Evolutionary conservation across 768 basidiomycete species (phyloP).

Genomic region (Crepidotus variabilis): DNA sequence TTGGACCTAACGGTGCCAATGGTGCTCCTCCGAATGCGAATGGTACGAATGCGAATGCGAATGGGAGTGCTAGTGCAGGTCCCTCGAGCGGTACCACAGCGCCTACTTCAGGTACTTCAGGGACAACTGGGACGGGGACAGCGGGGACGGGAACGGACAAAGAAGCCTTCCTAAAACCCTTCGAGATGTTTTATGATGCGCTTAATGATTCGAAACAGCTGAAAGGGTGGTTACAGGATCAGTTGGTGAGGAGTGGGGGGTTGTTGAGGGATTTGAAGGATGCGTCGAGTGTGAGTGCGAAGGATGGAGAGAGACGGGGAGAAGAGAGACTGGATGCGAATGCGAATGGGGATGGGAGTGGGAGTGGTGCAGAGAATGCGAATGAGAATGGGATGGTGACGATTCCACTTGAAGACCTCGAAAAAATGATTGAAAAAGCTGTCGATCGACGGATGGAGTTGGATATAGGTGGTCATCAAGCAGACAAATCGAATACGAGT

Average conservation of each 20-base stretch:
- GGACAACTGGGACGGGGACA: no score
- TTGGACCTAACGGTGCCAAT: no score
- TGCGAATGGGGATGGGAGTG: no score
- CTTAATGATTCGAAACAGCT: slow-evolving; percentile 77
- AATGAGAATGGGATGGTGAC: background rate
- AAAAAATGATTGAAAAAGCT: slow-evolving; percentile 52
- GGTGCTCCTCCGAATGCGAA: no score
- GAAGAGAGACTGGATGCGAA: background rate
- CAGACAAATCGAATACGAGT: slow-evolving; percentile 7
- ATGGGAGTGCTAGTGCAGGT: background rate
- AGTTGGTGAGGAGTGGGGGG: slow-evolving; percentile 57
- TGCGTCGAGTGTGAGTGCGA: background rate
- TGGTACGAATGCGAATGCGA: background rate
- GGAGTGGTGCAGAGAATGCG: no score
- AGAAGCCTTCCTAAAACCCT: slow-evolving; percentile 76
- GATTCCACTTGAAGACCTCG: slow-evolving; percentile 20
- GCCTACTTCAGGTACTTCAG: no score
- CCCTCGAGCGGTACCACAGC: no score
- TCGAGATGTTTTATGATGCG: slow-evolving; percentile 82
- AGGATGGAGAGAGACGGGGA: background rate
- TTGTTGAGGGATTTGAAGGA: slow-evolving; percentile 15
- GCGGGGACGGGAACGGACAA: slow-evolving; percentile 61
- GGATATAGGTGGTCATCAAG: no score
- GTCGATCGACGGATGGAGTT: slow-evolving; percentile 57
- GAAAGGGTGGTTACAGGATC: slow-evolving; percentile 72